A percentile compares a stretch with the other conserved stretches of the same genome.
phyloP scores from a whole-genome alignment of 2,329 filamentous ascomycete species.

The Penicillium sp. region DNA sequence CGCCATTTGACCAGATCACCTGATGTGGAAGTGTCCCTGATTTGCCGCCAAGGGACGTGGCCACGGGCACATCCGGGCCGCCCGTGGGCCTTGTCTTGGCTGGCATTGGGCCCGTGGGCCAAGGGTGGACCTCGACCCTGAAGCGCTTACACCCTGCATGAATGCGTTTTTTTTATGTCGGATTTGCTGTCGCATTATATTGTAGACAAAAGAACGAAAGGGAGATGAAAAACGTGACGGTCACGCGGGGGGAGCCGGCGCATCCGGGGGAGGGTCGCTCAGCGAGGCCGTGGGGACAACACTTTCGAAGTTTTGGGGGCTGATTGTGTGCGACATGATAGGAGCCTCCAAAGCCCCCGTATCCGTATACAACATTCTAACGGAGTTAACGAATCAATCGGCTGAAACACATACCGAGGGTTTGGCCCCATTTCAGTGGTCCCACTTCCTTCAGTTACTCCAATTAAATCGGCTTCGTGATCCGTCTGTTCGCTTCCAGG shows the following conservation, averaged over 20 bases:
- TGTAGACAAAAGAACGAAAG: not conserved
- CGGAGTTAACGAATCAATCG: not conserved
- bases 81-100: not conserved
- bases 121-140: not conserved
- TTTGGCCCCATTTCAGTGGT: not conserved
- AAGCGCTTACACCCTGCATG: not conserved
- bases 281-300: not conserved
- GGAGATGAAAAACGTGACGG: too few relatives aligned
- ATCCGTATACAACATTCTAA: not conserved
- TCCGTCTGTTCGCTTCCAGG: not conserved
- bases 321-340: not conserved
- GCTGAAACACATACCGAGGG: not conserved
- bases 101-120: not conserved
- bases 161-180: not conserved
- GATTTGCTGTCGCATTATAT: not conserved
- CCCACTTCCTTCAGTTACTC: not conserved
- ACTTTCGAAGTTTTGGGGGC: not conserved
- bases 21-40: not conserved
- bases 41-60: too few relatives aligned
- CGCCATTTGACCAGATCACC: not conserved
- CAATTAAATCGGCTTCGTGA: not conserved
- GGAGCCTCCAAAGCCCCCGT: not conserved
- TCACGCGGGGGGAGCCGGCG: not conserved
- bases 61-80: too few relatives aligned
- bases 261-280: not conserved